Percentiles rank a stretch among this genome's conserved stretches.
These are phyloP conservation scores for Solanum ossicruentum DNA, from an alignment of 257 asterid genomes.

Conservation along the genomic window DNA sequence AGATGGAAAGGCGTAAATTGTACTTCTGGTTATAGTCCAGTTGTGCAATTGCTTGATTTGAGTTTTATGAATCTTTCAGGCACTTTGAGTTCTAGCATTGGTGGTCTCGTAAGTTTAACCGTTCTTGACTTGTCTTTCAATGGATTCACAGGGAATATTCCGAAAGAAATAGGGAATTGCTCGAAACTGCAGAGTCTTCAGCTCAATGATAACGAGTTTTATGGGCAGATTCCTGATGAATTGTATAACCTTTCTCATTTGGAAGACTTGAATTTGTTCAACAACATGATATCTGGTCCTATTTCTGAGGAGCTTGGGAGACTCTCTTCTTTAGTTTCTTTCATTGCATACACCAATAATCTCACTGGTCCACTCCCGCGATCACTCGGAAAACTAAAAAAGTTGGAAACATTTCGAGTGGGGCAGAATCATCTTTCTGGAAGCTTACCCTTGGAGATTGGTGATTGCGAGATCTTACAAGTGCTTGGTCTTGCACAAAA, in stretches of 20 bases:
- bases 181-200: constrained; percentile 29
- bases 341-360: constrained; percentile 71
- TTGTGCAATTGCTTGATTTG: constrained; percentile 56
- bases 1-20: constrained; percentile 75
- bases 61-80: constrained; percentile 55
- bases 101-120: constrained; percentile 30
- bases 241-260: constrained; percentile 37
- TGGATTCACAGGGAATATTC: constrained; percentile 43
- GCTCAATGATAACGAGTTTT: constrained; percentile 47
- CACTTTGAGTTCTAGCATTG: constrained; percentile 41
- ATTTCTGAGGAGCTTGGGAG: constrained; percentile 64
- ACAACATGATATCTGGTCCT: constrained; percentile 56
- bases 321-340: constrained; percentile 45
- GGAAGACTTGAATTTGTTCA: constrained; percentile 37
- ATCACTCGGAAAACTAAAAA: constrained; percentile 48
- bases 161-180: constrained; percentile 59
- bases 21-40: constrained; percentile 26
- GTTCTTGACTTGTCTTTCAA: constrained; percentile 59
- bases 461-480: constrained; percentile 36
- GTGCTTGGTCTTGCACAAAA: constrained; percentile 77
- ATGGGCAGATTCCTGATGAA: constrained; percentile 53
- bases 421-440: constrained; percentile 74
- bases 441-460: constrained; percentile 52
- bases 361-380: constrained; percentile 61
- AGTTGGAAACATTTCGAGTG: constrained; percentile 44